Evolutionary conservation across 352 stramenopile species (phyloP).

Genomic region (Phytophthora fragariaefolia): DNA sequence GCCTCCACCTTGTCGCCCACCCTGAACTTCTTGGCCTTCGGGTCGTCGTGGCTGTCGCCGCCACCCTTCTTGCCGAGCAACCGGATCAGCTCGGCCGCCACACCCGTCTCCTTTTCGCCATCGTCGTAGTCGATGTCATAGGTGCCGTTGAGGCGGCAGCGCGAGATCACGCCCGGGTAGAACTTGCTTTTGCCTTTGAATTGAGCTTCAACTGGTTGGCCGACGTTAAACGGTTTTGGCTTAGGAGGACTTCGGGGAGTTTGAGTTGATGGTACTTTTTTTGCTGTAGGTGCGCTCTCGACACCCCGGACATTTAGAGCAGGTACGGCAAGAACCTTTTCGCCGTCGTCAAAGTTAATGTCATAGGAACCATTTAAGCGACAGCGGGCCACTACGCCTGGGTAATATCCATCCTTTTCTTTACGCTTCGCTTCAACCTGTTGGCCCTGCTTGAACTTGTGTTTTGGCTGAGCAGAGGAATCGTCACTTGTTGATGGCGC

Average conservation of each 20-base stretch:
- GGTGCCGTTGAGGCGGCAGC: constrained; percentile 65
- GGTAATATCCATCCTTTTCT: constrained; percentile 58
- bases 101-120: constrained; percentile 68
- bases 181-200: constrained; percentile 72
- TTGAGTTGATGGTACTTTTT: constrained; percentile 1
- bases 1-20: constrained; percentile 60
- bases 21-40: constrained; percentile 32
- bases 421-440: constrained; percentile 58
- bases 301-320: constrained; percentile 8
- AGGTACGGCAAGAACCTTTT: constrained; percentile 39
- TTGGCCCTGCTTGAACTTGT: constrained; percentile 50
- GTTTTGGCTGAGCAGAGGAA: constrained; percentile 31
- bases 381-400: constrained; percentile 54
- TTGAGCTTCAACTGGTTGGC: constrained; percentile 62
- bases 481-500: constrained; percentile 51
- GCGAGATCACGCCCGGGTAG: constrained; percentile 73
- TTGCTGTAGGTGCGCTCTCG: background rate
- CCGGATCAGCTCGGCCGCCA: constrained; percentile 51
- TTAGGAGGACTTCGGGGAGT: background rate
- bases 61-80: constrained; percentile 25
- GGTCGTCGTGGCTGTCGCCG: constrained; percentile 26
- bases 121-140: constrained; percentile 88
- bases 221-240: constrained; percentile 37
- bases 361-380: constrained; percentile 77
- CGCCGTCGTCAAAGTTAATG: constrained; percentile 80